Percentiles rank a stretch among this genome's conserved stretches.
Conservation (phyloP, 108 stramenopile genomes). For the Nitzschia sp. region DNA sequence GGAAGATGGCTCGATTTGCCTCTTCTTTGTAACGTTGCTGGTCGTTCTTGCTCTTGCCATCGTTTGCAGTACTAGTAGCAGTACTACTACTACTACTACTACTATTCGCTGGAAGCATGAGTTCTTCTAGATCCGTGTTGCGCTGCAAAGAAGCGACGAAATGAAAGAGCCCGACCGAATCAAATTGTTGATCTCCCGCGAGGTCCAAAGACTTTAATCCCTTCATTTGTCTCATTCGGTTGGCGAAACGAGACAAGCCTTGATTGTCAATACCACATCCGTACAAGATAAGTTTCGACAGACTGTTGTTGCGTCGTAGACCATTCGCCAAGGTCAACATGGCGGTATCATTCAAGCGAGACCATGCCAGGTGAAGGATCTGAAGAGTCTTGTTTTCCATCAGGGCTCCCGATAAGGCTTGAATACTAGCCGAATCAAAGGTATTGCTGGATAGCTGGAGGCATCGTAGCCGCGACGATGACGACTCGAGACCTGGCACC, state of each 20-base stretch:
- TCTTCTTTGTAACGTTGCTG: not conserved
- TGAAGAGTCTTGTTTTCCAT: not conserved
- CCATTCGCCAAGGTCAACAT: not conserved
- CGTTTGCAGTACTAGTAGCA: too few species aligned
- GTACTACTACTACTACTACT: not conserved
- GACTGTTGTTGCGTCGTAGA: not conserved
- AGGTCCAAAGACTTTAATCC: conserved; percentile 3
- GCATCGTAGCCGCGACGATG: not conserved
- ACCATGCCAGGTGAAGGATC: conserved; percentile 14
- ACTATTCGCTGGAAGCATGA: not conserved
- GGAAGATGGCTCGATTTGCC: not conserved
- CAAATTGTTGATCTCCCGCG: conserved; percentile 2
- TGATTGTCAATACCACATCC: conserved; percentile 16
- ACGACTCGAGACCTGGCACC: not conserved
- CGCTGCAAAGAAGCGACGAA: not conserved
- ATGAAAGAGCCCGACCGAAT: not conserved
- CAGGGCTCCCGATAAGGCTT: not conserved
- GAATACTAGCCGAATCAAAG: not conserved
- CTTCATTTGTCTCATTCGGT: not conserved
- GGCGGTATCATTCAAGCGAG: not conserved
- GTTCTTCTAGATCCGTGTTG: conserved; percentile 14
- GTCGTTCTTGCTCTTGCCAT: not conserved
- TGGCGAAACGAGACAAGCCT: not conserved
- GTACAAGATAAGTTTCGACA: not conserved
- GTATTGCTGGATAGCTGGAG: conserved; percentile 11